phyloP scores from a whole-genome alignment of 257 asterid species.

The Nemophila menziesii region DNA sequence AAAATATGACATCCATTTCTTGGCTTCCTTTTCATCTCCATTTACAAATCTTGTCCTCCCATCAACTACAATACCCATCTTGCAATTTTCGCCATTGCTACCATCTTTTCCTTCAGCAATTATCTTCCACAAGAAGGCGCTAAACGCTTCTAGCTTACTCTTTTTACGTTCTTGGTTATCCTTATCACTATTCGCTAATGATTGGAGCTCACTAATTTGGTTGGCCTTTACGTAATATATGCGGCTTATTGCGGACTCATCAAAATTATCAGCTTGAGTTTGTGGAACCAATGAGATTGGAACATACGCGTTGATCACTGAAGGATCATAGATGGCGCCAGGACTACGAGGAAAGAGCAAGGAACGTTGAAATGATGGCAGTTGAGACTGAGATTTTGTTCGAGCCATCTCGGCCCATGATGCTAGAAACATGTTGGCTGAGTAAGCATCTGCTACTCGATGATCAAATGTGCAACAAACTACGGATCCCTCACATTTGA shows the following conservation, averaged over 20 bases:
- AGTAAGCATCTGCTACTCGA: constrained; percentile 68
- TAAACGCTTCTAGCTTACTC: constrained; percentile 47
- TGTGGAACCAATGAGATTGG: constrained; percentile 17
- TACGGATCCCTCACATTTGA: constrained; percentile 53
- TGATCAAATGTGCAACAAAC: constrained; percentile 56
- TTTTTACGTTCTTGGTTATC: constrained; percentile 3
- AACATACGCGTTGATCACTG: constrained; percentile 28
- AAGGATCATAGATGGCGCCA: constrained; percentile 16
- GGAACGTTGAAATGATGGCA: constrained; percentile 59
- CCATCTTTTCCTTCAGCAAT: constrained; percentile 15
- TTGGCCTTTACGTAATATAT: constrained; percentile 41
- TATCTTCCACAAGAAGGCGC: constrained; percentile 59
- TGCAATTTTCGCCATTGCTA: constrained; percentile 12
- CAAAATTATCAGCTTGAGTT: constrained; percentile 1
- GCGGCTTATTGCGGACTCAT: constrained; percentile 32
- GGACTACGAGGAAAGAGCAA: constrained; percentile 40
- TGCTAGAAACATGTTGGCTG: constrained; percentile 57
- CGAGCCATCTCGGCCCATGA: constrained; percentile 59
- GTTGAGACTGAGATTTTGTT: constrained; percentile 20
- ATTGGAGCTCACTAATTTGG: constrained; percentile 27
- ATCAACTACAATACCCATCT: constrained; percentile 57
- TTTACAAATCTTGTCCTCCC: constrained; percentile 38
- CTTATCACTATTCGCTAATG: constrained; percentile 25
- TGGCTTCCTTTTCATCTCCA: constrained; percentile 11
- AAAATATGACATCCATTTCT: constrained; percentile 19